A percentile compares a stretch with the other conserved stretches of the same genome.
These are phyloP conservation scores for Candida maltosa DNA, from an alignment of 805 yeast species.

Conservation along the genomic window DNA sequence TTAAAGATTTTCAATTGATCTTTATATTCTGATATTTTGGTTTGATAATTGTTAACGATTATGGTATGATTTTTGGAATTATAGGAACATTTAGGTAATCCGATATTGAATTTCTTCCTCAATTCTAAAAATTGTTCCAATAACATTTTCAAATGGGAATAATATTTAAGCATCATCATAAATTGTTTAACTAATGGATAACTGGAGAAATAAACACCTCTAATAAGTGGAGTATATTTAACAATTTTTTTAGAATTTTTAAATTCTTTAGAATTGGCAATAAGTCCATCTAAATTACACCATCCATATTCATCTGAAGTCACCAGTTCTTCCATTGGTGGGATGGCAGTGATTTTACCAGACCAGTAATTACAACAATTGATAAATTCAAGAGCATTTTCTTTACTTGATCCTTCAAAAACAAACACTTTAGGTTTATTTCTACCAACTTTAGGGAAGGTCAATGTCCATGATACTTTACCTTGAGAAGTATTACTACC, in stretches of 20 bases:
- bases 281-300: conserved; percentile 42
- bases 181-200: conserved; percentile 34
- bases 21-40: conserved; percentile 41
- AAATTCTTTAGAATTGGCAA: conserved; percentile 24
- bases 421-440: conserved; percentile 41
- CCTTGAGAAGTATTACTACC: conserved; percentile 17
- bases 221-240: conserved; percentile 42
- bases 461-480: conserved; percentile 47
- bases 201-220: conserved; percentile 39
- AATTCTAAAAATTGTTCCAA: conserved; percentile 29
- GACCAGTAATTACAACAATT: conserved; percentile 90
- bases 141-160: conserved; percentile 33
- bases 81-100: conserved; percentile 21
- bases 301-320: conserved; percentile 85
- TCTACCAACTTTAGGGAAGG: conserved; percentile 45
- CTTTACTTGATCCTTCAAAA: conserved; percentile 65
- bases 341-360: conserved; percentile 77
- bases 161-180: conserved; percentile 38
- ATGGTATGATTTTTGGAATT: conserved; percentile 32
- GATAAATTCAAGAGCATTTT: conserved; percentile 66
- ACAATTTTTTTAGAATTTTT: conserved; percentile 30
- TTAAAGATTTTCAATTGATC: conserved; percentile 44
- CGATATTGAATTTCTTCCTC: conserved; percentile 26
- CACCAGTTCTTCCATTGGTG: conserved; percentile 62
- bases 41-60: conserved; percentile 37